Percentiles rank a stretch among this genome's conserved stretches.
phyloP scores from a whole-genome alignment of 2,329 filamentous ascomycete genomes.

The Lecanicillium sp. region DNA sequence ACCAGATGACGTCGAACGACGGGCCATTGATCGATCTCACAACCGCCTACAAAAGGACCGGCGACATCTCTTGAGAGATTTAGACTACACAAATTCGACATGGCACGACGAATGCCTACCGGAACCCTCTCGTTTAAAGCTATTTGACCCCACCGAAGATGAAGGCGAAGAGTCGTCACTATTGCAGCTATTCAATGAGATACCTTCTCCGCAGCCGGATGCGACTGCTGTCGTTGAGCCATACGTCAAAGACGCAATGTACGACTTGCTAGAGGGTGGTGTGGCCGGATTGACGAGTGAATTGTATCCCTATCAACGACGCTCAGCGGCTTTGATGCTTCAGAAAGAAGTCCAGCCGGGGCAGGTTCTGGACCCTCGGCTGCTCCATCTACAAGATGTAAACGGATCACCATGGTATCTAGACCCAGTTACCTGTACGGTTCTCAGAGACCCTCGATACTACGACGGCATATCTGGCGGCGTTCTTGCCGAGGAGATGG shows the following conservation, averaged over 20 bases:
- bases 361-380: conserved; percentile 62
- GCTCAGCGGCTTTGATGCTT: conserved; percentile 76
- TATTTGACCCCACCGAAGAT: conserved; percentile 30
- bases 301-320: conserved; percentile 71
- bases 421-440: conserved; percentile 52
- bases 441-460: conserved; percentile 56
- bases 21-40: conserved; percentile 40
- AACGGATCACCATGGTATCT: conserved; percentile 59
- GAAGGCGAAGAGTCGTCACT: conserved; percentile 41
- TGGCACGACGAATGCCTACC: conserved; percentile 43
- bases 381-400: conserved; percentile 53
- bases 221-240: conserved; percentile 37
- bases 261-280: conserved; percentile 43
- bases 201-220: conserved; percentile 59
- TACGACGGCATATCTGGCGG: conserved; percentile 73
- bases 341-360: conserved; percentile 64
- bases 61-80: conserved; percentile 34
- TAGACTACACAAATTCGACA: conserved; percentile 46
- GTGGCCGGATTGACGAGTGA: conserved; percentile 52
- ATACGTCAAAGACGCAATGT: conserved; percentile 44
- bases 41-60: conserved; percentile 35
- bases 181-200: conserved; percentile 63
- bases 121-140: conserved; percentile 9
- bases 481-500: conserved; percentile 75
- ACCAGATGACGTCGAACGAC: conserved; percentile 54